Evolutionary conservation across 805 yeast species (phyloP), one percentile per base, ranked within the genome.

Genomic region (Metschnikowia gruessii): DNA sequence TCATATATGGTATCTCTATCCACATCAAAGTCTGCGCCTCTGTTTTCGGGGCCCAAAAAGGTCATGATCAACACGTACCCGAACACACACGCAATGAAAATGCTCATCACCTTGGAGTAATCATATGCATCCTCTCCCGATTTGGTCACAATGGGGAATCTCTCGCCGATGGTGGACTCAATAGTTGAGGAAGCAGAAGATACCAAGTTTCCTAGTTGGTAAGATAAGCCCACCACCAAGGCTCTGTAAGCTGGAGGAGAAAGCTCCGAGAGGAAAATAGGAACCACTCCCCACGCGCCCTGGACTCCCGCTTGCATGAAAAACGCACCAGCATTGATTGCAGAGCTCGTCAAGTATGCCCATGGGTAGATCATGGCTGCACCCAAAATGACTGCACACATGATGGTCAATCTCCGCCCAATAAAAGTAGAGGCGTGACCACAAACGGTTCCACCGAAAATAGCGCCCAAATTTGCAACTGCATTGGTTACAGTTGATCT

Each of bases 211-310:
- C 90, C 90, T 48, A 84, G 73, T 64, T 84, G 90, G 60, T 84
- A 84, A 9, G 81, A 74, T 19, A 81, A 63, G 3, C 56, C 56
- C n/a, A 50, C 54, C 43, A 52, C 56, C 45, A 52, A 46, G 5
- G 53, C 33, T 26, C 53, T 47, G 38, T 45, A 36, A 1, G 48
- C 48, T 13, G 48, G 48, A 4, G 66, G 65, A 15, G 86, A 77
- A 41, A 84, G 69, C 63, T 85, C 91, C 30, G 82, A 70, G 35
- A 85, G 67, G 63, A 83, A 82, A 37, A 82, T 75, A 17, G 90
- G 87, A 11, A 80, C 71, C 37, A 84, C 79, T 52, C 90, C 89
- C 85, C 88, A 85, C 6, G 82, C 82, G 31, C 89, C 90, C 69
- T 81, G 83, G 4, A 83, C 85, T 45, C 79, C 77, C 56, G 77